These are phyloP conservation scores for Erysimum cheiri DNA, from an alignment of 441 rosid species.

Conservation along the genomic window DNA sequence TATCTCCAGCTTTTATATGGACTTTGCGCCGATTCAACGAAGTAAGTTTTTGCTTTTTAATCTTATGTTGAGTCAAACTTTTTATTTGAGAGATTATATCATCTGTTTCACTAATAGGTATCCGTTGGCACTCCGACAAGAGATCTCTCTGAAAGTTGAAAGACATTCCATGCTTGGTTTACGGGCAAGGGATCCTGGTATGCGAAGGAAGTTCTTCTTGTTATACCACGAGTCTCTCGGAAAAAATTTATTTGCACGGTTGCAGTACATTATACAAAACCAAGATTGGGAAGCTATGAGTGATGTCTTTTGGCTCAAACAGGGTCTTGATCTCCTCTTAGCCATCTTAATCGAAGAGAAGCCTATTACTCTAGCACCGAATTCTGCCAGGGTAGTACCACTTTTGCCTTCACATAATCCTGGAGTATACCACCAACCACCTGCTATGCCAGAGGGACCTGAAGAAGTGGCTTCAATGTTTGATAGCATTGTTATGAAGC, in stretches of 20 bases:
- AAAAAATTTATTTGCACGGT: conserved; percentile 77
- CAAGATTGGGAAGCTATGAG: conserved; percentile 99
- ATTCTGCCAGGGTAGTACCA: conserved; percentile 88
- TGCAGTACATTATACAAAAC: conserved; percentile 83
- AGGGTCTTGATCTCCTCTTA: conserved; percentile 97
- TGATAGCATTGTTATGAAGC: conserved; percentile 79
- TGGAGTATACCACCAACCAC: conserved; percentile 58
- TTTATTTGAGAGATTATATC: conserved; percentile 27
- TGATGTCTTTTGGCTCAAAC: conserved; percentile 99
- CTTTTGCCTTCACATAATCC: conserved; percentile 64
- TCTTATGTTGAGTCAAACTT: conserved; percentile 9
- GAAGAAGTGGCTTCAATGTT: conserved; percentile 79
- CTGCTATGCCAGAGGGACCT: conserved; percentile 65
- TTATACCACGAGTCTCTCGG: conserved; percentile 86
- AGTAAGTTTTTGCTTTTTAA: conserved; percentile 53
- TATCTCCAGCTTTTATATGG: conserved; percentile 96
- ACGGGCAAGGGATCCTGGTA: conserved; percentile 94
- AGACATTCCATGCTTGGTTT: conserved; percentile 98
- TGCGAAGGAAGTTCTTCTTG: conserved; percentile 83
- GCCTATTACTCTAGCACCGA: conserved; percentile 93
- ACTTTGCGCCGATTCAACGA: conserved; percentile 84
- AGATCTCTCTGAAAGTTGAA: conserved; percentile 95
- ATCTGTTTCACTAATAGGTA: conserved; percentile 59
- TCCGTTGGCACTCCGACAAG: conserved; percentile 73
- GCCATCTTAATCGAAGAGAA: conserved; percentile 88